Conservation (phyloP, 352 stramenopile species). For the Pythium dissotocum region DNA sequence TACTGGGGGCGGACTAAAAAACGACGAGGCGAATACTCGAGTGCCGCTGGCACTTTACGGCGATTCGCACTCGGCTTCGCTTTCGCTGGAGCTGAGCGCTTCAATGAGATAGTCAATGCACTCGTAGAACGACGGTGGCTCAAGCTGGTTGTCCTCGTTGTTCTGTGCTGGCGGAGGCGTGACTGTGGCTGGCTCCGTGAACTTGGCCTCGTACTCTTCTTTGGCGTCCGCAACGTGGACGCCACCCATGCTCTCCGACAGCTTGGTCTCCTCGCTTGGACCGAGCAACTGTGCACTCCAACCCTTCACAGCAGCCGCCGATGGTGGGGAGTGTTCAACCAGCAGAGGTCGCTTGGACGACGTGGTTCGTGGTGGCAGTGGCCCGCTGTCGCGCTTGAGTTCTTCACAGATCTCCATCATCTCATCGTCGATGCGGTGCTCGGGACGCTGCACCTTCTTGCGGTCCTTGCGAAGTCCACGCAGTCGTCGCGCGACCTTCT, state of each 20-base stretch:
- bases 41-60: background rate
- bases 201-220: background rate
- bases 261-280: constrained; percentile 13
- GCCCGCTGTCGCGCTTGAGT: constrained; percentile 12
- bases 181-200: background rate
- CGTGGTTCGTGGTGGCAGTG: background rate
- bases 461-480: constrained; percentile 14
- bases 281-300: background rate
- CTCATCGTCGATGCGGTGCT: constrained; percentile 20
- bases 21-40: background rate
- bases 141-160: background rate
- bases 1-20: background rate
- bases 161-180: background rate
- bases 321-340: background rate
- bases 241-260: constrained; percentile 7
- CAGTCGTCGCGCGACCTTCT: constrained; percentile 19
- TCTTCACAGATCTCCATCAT: constrained; percentile 19
- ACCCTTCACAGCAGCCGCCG: background rate
- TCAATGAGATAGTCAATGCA: constrained; percentile 19
- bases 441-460: background rate
- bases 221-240: constrained; percentile 4
- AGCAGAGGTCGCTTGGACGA: background rate
- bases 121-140: constrained; percentile 15
- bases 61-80: constrained; percentile 8
- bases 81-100: constrained; percentile 22